Conservation (phyloP, 2,329 filamentous ascomycete genomes). For the Hirsutella thompsonii region DNA sequence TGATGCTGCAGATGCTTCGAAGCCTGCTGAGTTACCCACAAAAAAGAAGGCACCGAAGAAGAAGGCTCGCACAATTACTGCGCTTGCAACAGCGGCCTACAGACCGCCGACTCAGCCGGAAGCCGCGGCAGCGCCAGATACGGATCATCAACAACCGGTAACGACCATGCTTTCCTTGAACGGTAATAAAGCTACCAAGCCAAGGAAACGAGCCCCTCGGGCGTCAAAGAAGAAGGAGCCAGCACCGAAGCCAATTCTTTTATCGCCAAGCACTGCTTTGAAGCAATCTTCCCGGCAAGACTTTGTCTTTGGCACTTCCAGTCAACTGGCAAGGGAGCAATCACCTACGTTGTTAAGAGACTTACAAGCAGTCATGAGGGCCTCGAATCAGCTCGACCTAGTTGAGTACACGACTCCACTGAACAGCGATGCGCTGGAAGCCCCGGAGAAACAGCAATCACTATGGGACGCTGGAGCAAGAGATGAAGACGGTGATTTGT, state of each 20-base stretch:
- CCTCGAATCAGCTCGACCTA: constrained; percentile 35
- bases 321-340: constrained; percentile 63
- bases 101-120: constrained; percentile 18
- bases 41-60: constrained; percentile 49
- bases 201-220: constrained; percentile 17
- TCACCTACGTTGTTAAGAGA: constrained; percentile 53
- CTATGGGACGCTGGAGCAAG: constrained; percentile 63
- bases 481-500: constrained; percentile 49
- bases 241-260: constrained; percentile 35
- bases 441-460: constrained; percentile 19
- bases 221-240: constrained; percentile 25
- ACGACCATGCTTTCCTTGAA: constrained; percentile 8
- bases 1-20: constrained; percentile 9
- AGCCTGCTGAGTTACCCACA: constrained; percentile 15
- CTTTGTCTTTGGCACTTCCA: constrained; percentile 76
- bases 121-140: constrained; percentile 5
- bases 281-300: constrained; percentile 56
- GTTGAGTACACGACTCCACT: constrained; percentile 25
- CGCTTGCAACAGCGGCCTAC: constrained; percentile 62
- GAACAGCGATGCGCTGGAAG: constrained; percentile 25
- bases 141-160: neutral
- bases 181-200: constrained; percentile 19
- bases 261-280: constrained; percentile 57
- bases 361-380: constrained; percentile 46
- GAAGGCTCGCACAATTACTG: constrained; percentile 67